Evolutionary conservation across 768 basidiomycete species (phyloP).

Genomic region (Epithele typhae): DNA sequence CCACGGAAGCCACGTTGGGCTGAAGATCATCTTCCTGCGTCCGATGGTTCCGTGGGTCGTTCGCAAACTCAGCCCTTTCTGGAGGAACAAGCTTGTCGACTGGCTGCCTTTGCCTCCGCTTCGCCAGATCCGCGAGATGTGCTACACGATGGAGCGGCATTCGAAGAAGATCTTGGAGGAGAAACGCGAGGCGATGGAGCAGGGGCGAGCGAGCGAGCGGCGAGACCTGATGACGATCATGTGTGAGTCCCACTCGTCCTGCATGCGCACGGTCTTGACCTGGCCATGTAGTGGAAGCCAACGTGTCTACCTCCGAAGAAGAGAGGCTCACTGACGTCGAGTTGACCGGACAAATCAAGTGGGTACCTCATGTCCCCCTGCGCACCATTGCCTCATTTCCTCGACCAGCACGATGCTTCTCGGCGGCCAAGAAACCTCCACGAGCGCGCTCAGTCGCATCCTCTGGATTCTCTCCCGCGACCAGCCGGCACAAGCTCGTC

Average conservation of each 20-base stretch:
- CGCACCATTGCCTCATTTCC: not conserved
- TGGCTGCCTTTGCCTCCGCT: slow-evolving; percentile 29
- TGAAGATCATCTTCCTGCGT: slow-evolving; percentile 26
- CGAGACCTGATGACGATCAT: slow-evolving; percentile 39
- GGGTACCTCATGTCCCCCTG: slow-evolving; percentile 1
- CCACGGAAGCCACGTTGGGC: slow-evolving; percentile 25
- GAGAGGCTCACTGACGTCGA: slow-evolving; percentile 33
- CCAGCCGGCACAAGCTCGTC: slow-evolving; percentile 27
- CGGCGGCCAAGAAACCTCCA: slow-evolving; percentile 27
- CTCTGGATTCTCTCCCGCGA: slow-evolving; percentile 29
- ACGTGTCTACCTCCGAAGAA: slow-evolving; percentile 23
- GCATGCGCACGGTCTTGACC: not conserved
- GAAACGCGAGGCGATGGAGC: slow-evolving; percentile 25
- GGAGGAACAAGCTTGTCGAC: slow-evolving; percentile 27
- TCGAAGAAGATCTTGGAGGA: slow-evolving; percentile 24
- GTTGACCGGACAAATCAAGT: slow-evolving; percentile 37
- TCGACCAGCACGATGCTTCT: slow-evolving; percentile 30
- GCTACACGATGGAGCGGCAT: slow-evolving; percentile 27
- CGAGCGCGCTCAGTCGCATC: slow-evolving; percentile 29
- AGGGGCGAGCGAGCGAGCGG: slow-evolving; percentile 10
- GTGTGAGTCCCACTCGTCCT: slow-evolving; percentile 22
- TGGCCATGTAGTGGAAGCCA: slow-evolving; percentile 28
- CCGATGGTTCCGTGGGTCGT: slow-evolving; percentile 30
- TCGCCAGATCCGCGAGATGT: slow-evolving; percentile 23
- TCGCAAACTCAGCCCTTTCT: slow-evolving; percentile 22